Evolutionary conservation across 495 filamentous ascomycete species (phyloP), one percentile per base, ranked within the genome.

Genomic region (Trichocladium uniseriatum): DNA sequence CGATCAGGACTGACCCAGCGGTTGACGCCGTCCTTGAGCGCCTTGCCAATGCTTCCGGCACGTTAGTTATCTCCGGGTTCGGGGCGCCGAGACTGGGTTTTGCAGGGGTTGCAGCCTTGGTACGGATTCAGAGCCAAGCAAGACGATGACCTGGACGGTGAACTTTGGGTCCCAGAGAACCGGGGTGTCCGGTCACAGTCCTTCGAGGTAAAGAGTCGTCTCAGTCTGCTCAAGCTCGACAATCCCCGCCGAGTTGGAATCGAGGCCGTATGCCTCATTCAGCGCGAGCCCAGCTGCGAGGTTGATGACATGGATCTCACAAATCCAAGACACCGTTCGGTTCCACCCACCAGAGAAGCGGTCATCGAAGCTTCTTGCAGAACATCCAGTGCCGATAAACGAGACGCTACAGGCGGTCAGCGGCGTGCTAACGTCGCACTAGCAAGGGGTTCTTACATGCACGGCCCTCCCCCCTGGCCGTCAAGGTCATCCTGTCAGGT

Each of bases 401-500:
- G 32, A 38, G 41, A 24, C 27, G 22, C 48, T 44, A 39, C 34
- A 51, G 53, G 42, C 53, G 48, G 53, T 55, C 53, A 55, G 47
- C 27, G 31, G 38, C 9, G n/a, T 55, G 44, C 29, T 15, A 38
- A 38, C 8, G 35, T 28, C 29, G 47, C 52, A 20, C 52, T 54
- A 49, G 37, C 24, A 43, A 50, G 52, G 42, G 45, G 45, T 47
- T 14, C 50, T 54, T 45, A 45, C 51, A 28, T 41, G 8, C 24
- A 27, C 8, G 24, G 14, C 28, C 31, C 9, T 24, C 37, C 13
- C 14, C 22, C 32, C 20, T 24, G 38, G 7, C n/a, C 21, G 18
- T 40, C 40, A 27, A 3, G 8, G 4, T 27, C 24, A 27, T 27
- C 24, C n/a, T 27, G 24, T 27, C 24, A 3, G 24, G 24, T 27